These are phyloP conservation scores for Aspergillus hiratsukae DNA, from an alignment of 2,329 filamentous ascomycete genomes.

Conservation along the genomic window DNA sequence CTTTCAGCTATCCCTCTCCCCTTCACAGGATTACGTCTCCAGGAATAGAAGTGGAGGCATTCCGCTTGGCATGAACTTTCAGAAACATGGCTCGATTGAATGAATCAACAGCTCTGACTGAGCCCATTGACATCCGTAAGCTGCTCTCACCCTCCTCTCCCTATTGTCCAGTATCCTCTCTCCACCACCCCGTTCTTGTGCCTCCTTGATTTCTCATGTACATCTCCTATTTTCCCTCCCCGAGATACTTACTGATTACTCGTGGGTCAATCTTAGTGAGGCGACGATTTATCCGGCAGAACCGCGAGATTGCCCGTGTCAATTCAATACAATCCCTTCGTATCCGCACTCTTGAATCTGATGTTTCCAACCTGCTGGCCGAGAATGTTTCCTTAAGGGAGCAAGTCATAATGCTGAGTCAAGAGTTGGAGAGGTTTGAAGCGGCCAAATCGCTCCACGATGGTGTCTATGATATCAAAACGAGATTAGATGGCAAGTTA, in stretches of 20 bases:
- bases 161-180: neutral
- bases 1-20: neutral
- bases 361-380: constrained; percentile 55
- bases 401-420: constrained; percentile 54
- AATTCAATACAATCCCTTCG: constrained; percentile 62
- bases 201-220: neutral
- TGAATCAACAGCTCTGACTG: constrained; percentile 40
- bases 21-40: neutral
- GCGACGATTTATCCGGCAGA: constrained; percentile 61
- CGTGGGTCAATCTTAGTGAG: constrained; percentile 47
- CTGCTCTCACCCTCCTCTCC: constrained; percentile 2
- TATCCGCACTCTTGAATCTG: constrained; percentile 60
- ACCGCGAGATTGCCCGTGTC: constrained; percentile 60
- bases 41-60: neutral
- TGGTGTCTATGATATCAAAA: constrained; percentile 50
- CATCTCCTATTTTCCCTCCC: neutral
- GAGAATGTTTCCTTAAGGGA: constrained; percentile 59
- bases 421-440: constrained; percentile 48
- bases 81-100: constrained; percentile 47
- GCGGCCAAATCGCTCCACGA: constrained; percentile 42
- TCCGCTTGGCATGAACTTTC: constrained; percentile 3
- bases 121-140: constrained; percentile 48
- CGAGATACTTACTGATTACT: neutral
- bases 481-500: constrained; percentile 53
- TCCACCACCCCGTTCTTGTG: neutral